Conservation (phyloP, 2,329 filamentous ascomycete genomes). For the Talaromyces islandicus region DNA sequence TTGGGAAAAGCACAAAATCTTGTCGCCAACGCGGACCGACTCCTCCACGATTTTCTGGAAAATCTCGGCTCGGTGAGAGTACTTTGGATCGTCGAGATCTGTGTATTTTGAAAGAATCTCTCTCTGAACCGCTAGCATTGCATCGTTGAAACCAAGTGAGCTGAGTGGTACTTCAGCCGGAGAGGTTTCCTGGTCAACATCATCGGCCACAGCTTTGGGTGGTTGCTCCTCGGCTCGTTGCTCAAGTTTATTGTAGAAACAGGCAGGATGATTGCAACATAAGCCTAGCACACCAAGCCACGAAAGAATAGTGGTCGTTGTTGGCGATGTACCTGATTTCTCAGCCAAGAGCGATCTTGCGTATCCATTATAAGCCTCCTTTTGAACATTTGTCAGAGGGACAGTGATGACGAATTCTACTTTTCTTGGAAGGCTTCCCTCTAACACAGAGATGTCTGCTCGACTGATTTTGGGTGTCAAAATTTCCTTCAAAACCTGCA, state of each 20-base stretch:
- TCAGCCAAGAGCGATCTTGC: conserved; percentile 34
- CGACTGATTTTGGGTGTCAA: conserved; percentile 75
- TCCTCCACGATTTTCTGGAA: conserved; percentile 65
- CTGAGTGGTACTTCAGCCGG: conserved; percentile 25
- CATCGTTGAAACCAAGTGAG: conserved; percentile 30
- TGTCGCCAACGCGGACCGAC: conserved; percentile 59
- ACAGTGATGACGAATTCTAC: conserved; percentile 76
- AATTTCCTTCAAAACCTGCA: conserved; percentile 64
- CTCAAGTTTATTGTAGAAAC: conserved; percentile 47
- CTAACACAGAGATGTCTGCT: conserved; percentile 62
- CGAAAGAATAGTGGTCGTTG: conserved; percentile 45
- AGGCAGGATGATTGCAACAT: conserved; percentile 54
- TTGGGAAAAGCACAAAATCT: conserved; percentile 75
- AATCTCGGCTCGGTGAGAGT: conserved; percentile 65
- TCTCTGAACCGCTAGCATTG: conserved; percentile 27
- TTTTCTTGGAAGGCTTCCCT: conserved; percentile 65
- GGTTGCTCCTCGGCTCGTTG: conserved; percentile 25
- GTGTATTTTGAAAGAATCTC: conserved; percentile 23
- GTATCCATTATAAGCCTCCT: conserved; percentile 54
- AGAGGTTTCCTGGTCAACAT: conserved; percentile 14
- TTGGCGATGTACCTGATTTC: conserved; percentile 18
- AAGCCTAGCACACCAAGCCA: conserved; percentile 50
- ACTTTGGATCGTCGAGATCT: conserved; percentile 36
- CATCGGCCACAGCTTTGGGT: conserved; percentile 12
- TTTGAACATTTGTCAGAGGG: conserved; percentile 62